Conservation (phyloP, 306 rosid genomes). For the Begonia masoniana region DNA sequence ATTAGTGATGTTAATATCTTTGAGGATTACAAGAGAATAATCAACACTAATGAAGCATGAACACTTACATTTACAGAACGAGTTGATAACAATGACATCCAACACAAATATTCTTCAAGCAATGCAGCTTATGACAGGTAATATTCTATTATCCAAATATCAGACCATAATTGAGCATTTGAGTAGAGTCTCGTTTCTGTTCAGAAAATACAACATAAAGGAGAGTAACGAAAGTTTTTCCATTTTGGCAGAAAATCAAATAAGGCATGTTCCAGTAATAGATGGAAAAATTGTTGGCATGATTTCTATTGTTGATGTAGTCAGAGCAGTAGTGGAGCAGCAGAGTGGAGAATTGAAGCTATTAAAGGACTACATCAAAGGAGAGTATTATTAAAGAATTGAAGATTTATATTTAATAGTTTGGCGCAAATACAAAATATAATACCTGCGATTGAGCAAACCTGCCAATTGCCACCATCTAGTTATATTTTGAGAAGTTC, state of each 20-base stretch:
- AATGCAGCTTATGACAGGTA: conserved; percentile 86
- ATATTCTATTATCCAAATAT: not conserved
- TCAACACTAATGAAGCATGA: not conserved
- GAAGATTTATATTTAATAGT: no score
- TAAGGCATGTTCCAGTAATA: conserved; percentile 75
- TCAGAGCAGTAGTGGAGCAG: conserved; percentile 64
- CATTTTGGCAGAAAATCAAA: conserved; percentile 36
- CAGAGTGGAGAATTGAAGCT: conserved; percentile 67
- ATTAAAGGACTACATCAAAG: conserved; percentile 56
- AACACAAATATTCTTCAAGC: conserved; percentile 74
- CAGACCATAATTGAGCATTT: not conserved
- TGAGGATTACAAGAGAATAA: no score
- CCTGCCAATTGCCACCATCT: no score
- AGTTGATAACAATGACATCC: conserved; percentile 59
- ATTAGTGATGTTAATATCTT: no score
- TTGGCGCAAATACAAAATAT: no score
- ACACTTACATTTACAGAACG: conserved; percentile 28
- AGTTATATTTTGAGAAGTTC: no score
- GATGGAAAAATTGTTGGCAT: conserved; percentile 80
- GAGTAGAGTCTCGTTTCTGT: not conserved
- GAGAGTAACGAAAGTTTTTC: not conserved
- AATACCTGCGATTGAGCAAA: no score
- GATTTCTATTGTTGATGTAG: conserved; percentile 85
- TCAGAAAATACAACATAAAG: conserved; percentile 3
- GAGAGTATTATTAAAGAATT: conserved; percentile 41